Evolutionary conservation across 1,284 basidiomycete species (phyloP), one percentile per base, ranked within the genome.

Genomic region (Flammula alnicola): DNA sequence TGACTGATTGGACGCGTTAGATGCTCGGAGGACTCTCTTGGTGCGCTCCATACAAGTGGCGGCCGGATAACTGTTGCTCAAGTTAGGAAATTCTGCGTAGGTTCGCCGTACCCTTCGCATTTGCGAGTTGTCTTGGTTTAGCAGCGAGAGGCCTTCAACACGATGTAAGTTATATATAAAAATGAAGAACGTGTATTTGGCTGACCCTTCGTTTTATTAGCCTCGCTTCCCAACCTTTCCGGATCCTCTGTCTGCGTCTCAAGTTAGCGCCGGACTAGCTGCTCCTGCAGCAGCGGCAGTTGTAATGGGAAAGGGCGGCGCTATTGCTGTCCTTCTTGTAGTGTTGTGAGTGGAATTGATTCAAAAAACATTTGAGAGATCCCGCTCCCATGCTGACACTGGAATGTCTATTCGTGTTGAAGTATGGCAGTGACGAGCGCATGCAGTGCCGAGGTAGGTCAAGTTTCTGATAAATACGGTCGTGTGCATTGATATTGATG

Each of bases 1-100:
- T n/a, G n/a, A n/a, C n/a, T n/a, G n/a, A n/a, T n/a, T n/a, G n/a
- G n/a, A n/a, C n/a, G n/a, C n/a, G n/a, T 20, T 43, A 78, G 75
- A 78, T 84, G 70, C 69, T 84, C 10, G 83, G 83, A 9, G 83
- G 81, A 4, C 59, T 81, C 19, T 81, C 80, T 0, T 85, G 83
- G 83, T 83, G 44, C 10, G 46, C 5, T 25, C 8, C 4, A 14
- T n/a, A n/a, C n/a, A n/a, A n/a, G n/a, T n/a, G n/a, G n/a, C n/a
- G n/a, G n/a, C n/a, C n/a, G n/a, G n/a, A n/a, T n/a, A n/a, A n/a
- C n/a, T n/a, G n/a, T n/a, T n/a, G n/a, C n/a, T n/a, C n/a, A n/a
- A n/a, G n/a, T n/a, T n/a, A n/a, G n/a, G n/a, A n/a, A n/a, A n/a
- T n/a, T n/a, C n/a, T n/a, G n/a, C n/a, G n/a, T 40, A 57, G 55